phyloP scores from a whole-genome alignment of 495 filamentous ascomycete species.

The Neurospora sp. region DNA sequence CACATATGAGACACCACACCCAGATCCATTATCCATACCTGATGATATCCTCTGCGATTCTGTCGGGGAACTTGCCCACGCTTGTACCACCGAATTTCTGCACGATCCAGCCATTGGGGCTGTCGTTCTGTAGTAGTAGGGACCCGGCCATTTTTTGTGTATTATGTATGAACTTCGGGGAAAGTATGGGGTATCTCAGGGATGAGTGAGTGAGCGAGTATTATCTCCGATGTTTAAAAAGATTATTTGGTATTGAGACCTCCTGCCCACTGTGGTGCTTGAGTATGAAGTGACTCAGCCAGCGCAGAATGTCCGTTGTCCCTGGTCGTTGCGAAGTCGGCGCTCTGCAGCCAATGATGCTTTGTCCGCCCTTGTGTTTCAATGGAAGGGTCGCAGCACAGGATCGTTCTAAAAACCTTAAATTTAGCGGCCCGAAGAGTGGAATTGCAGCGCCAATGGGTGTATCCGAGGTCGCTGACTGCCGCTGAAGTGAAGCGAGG shows the following conservation, averaged over 20 bases:
- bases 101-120: conserved; percentile 54
- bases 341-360: neutral
- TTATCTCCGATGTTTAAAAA: neutral
- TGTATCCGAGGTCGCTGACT: neutral
- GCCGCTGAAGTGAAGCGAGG: neutral
- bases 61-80: conserved; percentile 35
- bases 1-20: neutral
- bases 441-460: neutral
- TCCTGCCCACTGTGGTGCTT: neutral
- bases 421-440: neutral
- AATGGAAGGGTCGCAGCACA: neutral
- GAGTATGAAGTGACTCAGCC: neutral
- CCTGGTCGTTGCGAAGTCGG: neutral
- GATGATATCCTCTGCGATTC: conserved; percentile 28
- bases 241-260: neutral
- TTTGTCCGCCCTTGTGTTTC: neutral
- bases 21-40: conserved; percentile 13
- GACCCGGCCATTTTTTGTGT: conserved; percentile 11
- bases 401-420: neutral
- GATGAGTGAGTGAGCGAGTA: neutral
- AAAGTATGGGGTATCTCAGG: neutral
- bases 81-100: conserved; percentile 82
- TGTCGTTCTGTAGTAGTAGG: conserved; percentile 24
- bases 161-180: neutral
- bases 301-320: neutral